Percentiles rank a stretch among this genome's conserved stretches.
Conservation (phyloP, 306 rosid genomes). For the Crataegus laevigata region DNA sequence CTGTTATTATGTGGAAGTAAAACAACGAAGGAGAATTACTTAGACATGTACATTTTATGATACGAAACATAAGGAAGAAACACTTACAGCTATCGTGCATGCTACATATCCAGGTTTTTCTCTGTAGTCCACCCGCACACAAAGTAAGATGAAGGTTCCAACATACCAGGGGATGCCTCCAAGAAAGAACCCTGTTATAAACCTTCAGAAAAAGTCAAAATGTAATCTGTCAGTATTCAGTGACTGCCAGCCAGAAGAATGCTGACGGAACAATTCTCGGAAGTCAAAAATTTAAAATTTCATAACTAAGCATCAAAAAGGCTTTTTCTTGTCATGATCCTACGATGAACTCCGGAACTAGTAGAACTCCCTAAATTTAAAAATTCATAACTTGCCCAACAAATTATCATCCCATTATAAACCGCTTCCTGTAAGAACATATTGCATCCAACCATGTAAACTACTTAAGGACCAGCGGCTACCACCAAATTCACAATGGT, state of each 20-base stretch:
- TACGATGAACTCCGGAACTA: not conserved
- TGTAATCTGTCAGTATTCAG: not conserved
- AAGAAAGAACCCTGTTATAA: slow-evolving; percentile 62
- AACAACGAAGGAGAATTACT: not conserved
- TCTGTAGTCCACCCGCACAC: slow-evolving; percentile 54
- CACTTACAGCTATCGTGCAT: slow-evolving; percentile 73
- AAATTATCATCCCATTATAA: not conserved
- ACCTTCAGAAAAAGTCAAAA: slow-evolving; percentile 38
- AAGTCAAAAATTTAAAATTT: not conserved
- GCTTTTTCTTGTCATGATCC: too few relatives aligned
- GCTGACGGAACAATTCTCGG: not conserved
- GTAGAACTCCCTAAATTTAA: not conserved
- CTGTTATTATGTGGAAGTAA: not conserved
- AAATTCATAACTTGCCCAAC: not conserved
- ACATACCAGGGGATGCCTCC: slow-evolving; percentile 79
- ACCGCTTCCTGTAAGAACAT: not conserved
- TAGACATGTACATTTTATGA: not conserved
- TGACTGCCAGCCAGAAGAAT: not conserved
- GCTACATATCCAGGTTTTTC: slow-evolving; percentile 87
- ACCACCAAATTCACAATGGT: not conserved
- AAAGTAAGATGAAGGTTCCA: slow-evolving; percentile 58
- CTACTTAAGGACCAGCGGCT: not conserved
- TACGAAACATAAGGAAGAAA: not conserved
- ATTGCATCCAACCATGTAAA: not conserved
- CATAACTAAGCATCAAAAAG: not conserved